Evolutionary conservation across 768 basidiomycete genomes (phyloP), one percentile per base, ranked within the genome.

Genomic region (Suillus luteus): DNA sequence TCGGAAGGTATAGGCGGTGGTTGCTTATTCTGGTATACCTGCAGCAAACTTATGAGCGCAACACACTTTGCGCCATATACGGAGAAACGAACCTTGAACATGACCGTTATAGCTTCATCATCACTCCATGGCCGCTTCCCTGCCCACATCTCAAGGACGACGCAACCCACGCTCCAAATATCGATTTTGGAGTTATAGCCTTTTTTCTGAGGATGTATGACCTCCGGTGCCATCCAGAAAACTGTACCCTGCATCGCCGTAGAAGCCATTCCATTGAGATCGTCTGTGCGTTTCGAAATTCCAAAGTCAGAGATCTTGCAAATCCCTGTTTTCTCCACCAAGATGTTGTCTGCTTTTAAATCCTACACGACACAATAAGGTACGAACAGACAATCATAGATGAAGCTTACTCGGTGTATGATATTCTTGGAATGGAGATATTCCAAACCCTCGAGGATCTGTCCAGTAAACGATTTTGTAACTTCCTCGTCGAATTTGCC

Each of bases 271-370:
- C 88, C 84, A 67, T 92, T 88, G 59, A 91, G 85, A 65, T 97
- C 94, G 66, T 92, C 94, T 66, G 88, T 95, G 65, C 93, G 86
- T 78, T 98, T 99, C n/a, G 95, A 96, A 63, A 99, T 98, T 48
- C 97, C 97, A 72, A 98, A 98, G 77, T 99, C 96, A 3, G 95
- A 96, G 59, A 99, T 99, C 78, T 99, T 99, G 83, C 96, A 97
- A 27, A 91, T 80, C 1, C 97, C 97, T 15, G 86, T 83, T 72
- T 87, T 90, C 73, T 99, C 96, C 19, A 98, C 95, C 19, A 99
- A 86, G 71, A 99, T 97, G 71, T 99, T 99, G 77, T 99, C 97
- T 15, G 95, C 95, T 77, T 99, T 99, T 68, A 99, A 80, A 76
- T 99, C 96, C 93, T 95, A 68, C 8, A 51, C 10, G 43, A 12